These are phyloP conservation scores for Fusarium buharicum DNA, from an alignment of 2,329 filamentous ascomycete species.

Conservation along the genomic window DNA sequence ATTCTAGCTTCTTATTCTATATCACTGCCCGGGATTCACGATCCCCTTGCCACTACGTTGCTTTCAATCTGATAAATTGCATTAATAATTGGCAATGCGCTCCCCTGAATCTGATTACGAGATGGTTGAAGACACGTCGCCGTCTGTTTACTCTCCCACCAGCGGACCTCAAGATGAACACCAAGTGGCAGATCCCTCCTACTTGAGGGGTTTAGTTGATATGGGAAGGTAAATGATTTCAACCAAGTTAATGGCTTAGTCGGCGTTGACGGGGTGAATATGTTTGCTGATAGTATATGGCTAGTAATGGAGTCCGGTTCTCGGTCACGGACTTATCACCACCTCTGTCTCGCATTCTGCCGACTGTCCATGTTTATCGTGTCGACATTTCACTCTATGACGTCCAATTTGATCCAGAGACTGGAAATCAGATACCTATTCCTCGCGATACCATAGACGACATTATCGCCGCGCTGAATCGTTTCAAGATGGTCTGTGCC, in stretches of 20 bases:
- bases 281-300: background rate
- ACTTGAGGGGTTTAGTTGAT: constrained; percentile 26
- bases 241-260: background rate
- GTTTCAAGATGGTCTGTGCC: constrained; percentile 23
- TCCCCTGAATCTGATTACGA: constrained; percentile 26
- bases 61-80: too few relatives aligned
- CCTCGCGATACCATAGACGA: constrained; percentile 16
- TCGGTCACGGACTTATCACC: constrained; percentile 31
- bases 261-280: background rate
- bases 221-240: constrained; percentile 25
- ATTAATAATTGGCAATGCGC: too few relatives aligned
- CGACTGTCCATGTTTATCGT: constrained; percentile 29
- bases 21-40: too few relatives aligned
- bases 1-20: too few relatives aligned
- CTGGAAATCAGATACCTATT: constrained; percentile 17
- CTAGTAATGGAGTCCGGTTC: constrained; percentile 28
- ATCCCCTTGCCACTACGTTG: too few relatives aligned
- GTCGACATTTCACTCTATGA: constrained; percentile 32
- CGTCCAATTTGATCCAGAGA: constrained; percentile 28
- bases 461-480: constrained; percentile 21
- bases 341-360: constrained; percentile 27
- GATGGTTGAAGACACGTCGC: background rate
- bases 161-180: background rate
- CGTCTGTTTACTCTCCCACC: background rate
- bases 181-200: background rate